Conservation (phyloP, 805 yeast genomes). For the Candida germanica region DNA sequence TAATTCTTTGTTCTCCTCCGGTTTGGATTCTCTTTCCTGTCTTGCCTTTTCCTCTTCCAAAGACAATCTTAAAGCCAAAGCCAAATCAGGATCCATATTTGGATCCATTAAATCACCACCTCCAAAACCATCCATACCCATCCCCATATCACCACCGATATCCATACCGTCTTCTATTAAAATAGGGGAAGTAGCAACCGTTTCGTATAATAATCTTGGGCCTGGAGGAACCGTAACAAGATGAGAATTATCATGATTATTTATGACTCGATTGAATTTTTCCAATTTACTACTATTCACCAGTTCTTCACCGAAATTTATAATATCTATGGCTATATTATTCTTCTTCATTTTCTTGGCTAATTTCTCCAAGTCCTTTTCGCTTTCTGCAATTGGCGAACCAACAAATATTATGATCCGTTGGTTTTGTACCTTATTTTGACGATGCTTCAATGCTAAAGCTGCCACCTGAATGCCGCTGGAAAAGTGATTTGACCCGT, state of each 20-base stretch:
- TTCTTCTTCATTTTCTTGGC: conserved; percentile 94
- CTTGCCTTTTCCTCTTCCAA: conserved; percentile 92
- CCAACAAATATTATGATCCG: conserved; percentile 89
- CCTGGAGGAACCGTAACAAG: conserved; percentile 87
- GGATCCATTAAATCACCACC: conserved; percentile 62
- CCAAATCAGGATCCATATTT: conserved; percentile 93
- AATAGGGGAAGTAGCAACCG: conserved; percentile 71
- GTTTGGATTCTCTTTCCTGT: conserved; percentile 68
- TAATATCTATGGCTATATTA: conserved; percentile 81
- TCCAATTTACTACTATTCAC: conserved; percentile 75
- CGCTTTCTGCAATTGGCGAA: conserved; percentile 69
- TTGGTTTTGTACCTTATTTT: conserved; percentile 87
- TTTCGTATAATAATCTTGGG: conserved; percentile 78
- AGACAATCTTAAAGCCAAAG: conserved; percentile 90
- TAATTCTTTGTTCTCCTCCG: conserved; percentile 19
- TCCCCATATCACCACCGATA: conserved; percentile 42
- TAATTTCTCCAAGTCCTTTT: conserved; percentile 71
- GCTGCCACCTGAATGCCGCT: conserved; percentile 90
- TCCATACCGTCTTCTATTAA: conserved; percentile 62
- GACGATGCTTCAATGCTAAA: conserved; percentile 92
- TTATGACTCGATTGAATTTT: conserved; percentile 69
- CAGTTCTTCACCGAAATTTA: conserved; percentile 88
- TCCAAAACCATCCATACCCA: conserved; percentile 28
- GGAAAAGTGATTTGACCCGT: conserved; percentile 64
- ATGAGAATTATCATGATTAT: conserved; percentile 75